Evolutionary conservation across 2,329 filamentous ascomycete species (phyloP).

Genomic region (Penicillium sp.): DNA sequence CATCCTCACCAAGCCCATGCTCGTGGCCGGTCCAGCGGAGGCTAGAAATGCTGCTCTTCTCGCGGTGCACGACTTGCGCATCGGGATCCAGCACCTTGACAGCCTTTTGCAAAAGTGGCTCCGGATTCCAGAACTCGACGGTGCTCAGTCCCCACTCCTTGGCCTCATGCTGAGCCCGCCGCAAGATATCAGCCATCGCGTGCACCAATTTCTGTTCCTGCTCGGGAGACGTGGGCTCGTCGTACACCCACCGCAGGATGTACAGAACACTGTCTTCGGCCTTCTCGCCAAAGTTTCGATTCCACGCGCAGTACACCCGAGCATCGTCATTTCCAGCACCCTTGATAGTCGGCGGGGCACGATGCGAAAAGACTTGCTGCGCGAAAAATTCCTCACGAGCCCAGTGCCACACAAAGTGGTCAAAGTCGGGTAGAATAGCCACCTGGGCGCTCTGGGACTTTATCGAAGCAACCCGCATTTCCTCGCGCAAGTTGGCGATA

Average conservation of each 20-base stretch:
- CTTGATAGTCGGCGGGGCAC: conserved; percentile 58
- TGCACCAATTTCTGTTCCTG: conserved; percentile 54
- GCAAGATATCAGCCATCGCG: conserved; percentile 64
- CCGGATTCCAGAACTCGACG: conserved; percentile 84
- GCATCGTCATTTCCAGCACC: conserved; percentile 65
- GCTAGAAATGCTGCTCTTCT: conserved; percentile 50
- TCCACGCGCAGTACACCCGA: conserved; percentile 45
- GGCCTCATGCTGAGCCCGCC: conserved; percentile 70
- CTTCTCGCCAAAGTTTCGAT: conserved; percentile 42
- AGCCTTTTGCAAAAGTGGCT: conserved; percentile 52
- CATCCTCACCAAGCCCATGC: conserved; percentile 39
- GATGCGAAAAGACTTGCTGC: conserved; percentile 60
- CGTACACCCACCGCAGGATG: conserved; percentile 46
- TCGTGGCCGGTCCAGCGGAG: conserved; percentile 50
- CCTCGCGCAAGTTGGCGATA: conserved; percentile 64
- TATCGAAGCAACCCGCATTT: conserved; percentile 55
- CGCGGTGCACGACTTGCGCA: conserved; percentile 46
- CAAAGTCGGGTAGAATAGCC: conserved; percentile 68
- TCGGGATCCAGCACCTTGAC: conserved; percentile 42
- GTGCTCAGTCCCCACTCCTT: conserved; percentile 68
- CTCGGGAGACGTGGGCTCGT: conserved; percentile 39
- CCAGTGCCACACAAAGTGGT: conserved; percentile 75
- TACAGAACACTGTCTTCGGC: conserved; percentile 43
- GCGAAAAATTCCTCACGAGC: conserved; percentile 79
- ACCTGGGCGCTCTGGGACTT: conserved; percentile 54